Evolutionary conservation across 441 rosid species (phyloP).

Genomic region (Breynia disticha): DNA sequence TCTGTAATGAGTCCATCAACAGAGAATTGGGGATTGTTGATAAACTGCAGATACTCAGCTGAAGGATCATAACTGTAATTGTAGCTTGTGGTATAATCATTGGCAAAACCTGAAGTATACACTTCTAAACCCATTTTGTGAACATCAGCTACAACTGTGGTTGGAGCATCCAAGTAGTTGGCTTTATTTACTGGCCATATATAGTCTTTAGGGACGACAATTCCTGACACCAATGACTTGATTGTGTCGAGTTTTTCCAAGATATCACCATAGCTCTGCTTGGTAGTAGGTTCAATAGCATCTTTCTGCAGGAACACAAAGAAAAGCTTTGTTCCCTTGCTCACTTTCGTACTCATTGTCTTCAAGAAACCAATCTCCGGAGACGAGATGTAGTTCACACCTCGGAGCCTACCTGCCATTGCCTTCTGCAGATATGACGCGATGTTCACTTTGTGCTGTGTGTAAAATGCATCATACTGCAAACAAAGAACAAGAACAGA

Average conservation of each 20-base stretch:
- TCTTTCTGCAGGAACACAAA: constrained; percentile 37
- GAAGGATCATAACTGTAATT: constrained; percentile 71
- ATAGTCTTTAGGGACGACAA: constrained; percentile 67
- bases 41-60: constrained; percentile 54
- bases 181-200: constrained; percentile 46
- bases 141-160: constrained; percentile 68
- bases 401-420: constrained; percentile 15
- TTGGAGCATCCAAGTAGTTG: constrained; percentile 40
- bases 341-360: constrained; percentile 33
- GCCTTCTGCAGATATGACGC: constrained; percentile 24
- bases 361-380: constrained; percentile 76
- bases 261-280: constrained; percentile 39
- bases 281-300: constrained; percentile 60
- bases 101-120: constrained; percentile 68
- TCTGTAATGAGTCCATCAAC: constrained; percentile 81
- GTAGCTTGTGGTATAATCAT: constrained; percentile 39
- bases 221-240: constrained; percentile 61
- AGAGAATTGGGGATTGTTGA: constrained; percentile 43
- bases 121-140: constrained; percentile 63
- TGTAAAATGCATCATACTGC: constrained; percentile 62
- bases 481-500: background rate
- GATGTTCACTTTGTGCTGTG: constrained; percentile 44
- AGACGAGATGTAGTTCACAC: constrained; percentile 42
- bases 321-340: constrained; percentile 41
- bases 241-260: constrained; percentile 41